phyloP scores from a whole-genome alignment of 768 basidiomycete species.

The Tubosaeta sp. region DNA sequence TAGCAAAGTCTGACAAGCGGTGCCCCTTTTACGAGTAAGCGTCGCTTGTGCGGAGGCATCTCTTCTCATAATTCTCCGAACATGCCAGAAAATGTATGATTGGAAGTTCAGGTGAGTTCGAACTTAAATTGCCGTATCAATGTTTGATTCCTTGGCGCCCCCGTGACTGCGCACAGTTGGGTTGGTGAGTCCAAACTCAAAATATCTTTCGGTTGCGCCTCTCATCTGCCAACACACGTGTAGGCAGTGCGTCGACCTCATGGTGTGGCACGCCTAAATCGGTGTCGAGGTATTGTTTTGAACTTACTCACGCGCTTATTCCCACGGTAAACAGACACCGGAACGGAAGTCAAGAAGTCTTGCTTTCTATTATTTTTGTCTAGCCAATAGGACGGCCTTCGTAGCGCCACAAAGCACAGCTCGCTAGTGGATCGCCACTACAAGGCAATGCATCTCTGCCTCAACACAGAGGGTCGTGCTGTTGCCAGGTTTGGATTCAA shows the following conservation, averaged over 20 bases:
- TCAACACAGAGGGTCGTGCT: too few relatives aligned
- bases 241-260: slow-evolving; percentile 10
- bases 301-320: background rate
- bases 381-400: slow-evolving; percentile 4
- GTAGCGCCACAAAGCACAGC: slow-evolving; percentile 25
- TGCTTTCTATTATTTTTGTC: slow-evolving; percentile 16
- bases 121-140: slow-evolving; percentile 3
- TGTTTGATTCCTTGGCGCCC: background rate
- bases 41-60: slow-evolving; percentile 11
- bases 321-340: slow-evolving; percentile 13
- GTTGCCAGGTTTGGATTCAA: background rate
- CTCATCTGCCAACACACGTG: slow-evolving; percentile 9
- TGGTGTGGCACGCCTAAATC: slow-evolving; percentile 9
- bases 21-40: slow-evolving; percentile 11
- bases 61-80: slow-evolving; percentile 2
- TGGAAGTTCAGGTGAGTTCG: background rate
- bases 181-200: slow-evolving; percentile 2
- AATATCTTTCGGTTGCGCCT: background rate
- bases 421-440: background rate
- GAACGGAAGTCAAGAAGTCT: slow-evolving; percentile 21
- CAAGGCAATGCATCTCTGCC: background rate
- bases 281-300: slow-evolving; percentile 1
- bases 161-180: background rate
- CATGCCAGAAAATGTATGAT: background rate
- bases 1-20: background rate